phyloP scores from a whole-genome alignment of 2,329 filamentous ascomycete species.

The Coleophoma crateriformis region DNA sequence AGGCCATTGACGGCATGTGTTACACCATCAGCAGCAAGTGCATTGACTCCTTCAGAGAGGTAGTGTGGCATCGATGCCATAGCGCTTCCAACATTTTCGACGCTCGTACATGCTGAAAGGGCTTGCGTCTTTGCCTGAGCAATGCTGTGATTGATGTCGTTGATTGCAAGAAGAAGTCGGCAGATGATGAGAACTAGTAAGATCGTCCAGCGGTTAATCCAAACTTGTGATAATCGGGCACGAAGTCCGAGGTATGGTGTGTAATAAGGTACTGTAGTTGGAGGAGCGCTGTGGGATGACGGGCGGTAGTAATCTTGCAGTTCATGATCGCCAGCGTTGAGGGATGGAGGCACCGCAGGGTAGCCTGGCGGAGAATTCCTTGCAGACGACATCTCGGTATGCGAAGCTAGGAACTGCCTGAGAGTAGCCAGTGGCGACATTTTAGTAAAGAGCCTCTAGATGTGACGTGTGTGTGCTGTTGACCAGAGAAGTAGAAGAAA shows the following conservation, averaged over 20 bases:
- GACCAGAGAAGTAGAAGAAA: not conserved
- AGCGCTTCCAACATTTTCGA: slow-evolving; percentile 86
- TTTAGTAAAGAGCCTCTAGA: slow-evolving; percentile 18
- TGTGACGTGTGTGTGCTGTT: not conserved
- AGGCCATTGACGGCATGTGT: slow-evolving; percentile 76
- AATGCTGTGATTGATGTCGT: slow-evolving; percentile 68
- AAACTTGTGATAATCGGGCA: slow-evolving; percentile 87
- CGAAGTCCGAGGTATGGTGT: slow-evolving; percentile 91
- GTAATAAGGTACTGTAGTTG: slow-evolving; percentile 61
- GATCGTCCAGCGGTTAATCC: slow-evolving; percentile 97
- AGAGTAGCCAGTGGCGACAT: slow-evolving; percentile 26
- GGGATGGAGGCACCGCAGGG: slow-evolving; percentile 30
- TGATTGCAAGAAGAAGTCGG: slow-evolving; percentile 71
- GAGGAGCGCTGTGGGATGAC: slow-evolving; percentile 9
- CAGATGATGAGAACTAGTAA: slow-evolving; percentile 80
- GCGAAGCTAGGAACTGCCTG: slow-evolving; percentile 21
- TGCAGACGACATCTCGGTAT: slow-evolving; percentile 27
- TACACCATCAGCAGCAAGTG: slow-evolving; percentile 73
- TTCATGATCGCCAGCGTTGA: slow-evolving; percentile 23
- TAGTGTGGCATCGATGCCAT: slow-evolving; percentile 99
- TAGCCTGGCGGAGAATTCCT: slow-evolving; percentile 19
- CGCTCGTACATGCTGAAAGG: slow-evolving; percentile 81
- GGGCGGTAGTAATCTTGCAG: slow-evolving; percentile 18
- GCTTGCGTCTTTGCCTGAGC: slow-evolving; percentile 74
- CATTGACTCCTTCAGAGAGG: slow-evolving; percentile 82